These are phyloP conservation scores for Hymenoscyphus occultus DNA, from an alignment of 2,329 filamentous ascomycete genomes.

Conservation along the genomic window DNA sequence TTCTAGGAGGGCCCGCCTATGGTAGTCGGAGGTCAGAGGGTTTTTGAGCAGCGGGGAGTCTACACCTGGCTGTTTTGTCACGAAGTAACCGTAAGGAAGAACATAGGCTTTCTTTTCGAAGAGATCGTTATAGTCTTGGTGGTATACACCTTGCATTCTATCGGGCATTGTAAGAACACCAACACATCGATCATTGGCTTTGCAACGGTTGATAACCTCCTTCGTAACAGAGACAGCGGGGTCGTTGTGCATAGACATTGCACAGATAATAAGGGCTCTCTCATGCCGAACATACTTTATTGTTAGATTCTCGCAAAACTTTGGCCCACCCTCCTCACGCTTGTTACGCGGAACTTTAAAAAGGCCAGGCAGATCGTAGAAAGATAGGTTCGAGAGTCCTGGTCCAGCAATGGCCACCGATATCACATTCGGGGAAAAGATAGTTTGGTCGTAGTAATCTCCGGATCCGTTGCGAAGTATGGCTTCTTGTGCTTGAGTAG, in stretches of 20 bases:
- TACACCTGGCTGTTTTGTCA: constrained; percentile 62
- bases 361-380: constrained; percentile 82
- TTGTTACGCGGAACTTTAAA: constrained; percentile 67
- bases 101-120: constrained; percentile 57
- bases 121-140: constrained; percentile 61
- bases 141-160: constrained; percentile 54
- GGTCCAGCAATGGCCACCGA: constrained; percentile 72
- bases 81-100: constrained; percentile 74
- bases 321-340: constrained; percentile 61
- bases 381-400: constrained; percentile 68
- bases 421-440: constrained; percentile 81
- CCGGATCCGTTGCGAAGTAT: constrained; percentile 36
- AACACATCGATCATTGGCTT: constrained; percentile 58
- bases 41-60: constrained; percentile 7
- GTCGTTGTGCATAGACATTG: constrained; percentile 75
- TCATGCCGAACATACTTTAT: constrained; percentile 65
- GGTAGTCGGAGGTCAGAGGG: constrained; percentile 32
- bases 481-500: constrained; percentile 17
- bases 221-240: constrained; percentile 72
- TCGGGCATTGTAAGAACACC: constrained; percentile 88
- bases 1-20: constrained; percentile 45
- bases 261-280: constrained; percentile 73
- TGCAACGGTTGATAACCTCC: constrained; percentile 56
- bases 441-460: constrained; percentile 46
- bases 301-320: constrained; percentile 69